Evolutionary conservation across 1,284 basidiomycete genomes (phyloP), one percentile per base, ranked within the genome.

Genomic region (Leucoagaricus sp.): DNA sequence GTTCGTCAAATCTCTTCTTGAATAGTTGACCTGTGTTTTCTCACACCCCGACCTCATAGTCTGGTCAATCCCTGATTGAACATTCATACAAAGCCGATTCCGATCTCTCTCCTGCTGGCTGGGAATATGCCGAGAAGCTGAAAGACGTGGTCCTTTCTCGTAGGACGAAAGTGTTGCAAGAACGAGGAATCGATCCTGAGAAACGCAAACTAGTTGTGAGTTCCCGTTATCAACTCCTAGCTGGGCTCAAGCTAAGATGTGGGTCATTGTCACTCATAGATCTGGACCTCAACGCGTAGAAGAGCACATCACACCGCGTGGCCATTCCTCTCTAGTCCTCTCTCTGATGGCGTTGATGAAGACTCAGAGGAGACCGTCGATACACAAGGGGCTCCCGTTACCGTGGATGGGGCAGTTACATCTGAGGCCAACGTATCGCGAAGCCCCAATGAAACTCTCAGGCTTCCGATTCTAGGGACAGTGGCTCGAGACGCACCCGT

Each of bases 11-110:
- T 19, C 15, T 12, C 60, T 46, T 54, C 41, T 1, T 48, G 15
- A 17, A n/a, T n/a, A n/a, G n/a, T n/a, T n/a, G n/a, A n/a, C n/a
- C n/a, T n/a, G n/a, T n/a, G n/a, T 29, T 5, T 23, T 28, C 28
- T 10, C 40, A 25, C 53, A 38, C 5, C 25, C 34, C n/a, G 45
- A 44, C 38, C 40, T 19, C 31, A 58, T 55, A 90, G 92, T 96
- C 94, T 4, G 94, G 94, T 10, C 94, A 94, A 79, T 97, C 93
- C 5, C 82, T 98, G 57, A 96, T 98, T 62, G 97, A 99, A 69
- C 97, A 99, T 70, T 97, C 96, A 3, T 99, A 96, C 80, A 98
- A 97, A 75, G 96, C 96, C 28, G 96, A 99, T 69, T 95, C 96
- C 0, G 97, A 98, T 68, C 83, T 99, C 7, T 97, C 94, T 0